phyloP scores from a whole-genome alignment of 371 early-diverging fungal genomes.

The Nosema muscidifuracis region DNA sequence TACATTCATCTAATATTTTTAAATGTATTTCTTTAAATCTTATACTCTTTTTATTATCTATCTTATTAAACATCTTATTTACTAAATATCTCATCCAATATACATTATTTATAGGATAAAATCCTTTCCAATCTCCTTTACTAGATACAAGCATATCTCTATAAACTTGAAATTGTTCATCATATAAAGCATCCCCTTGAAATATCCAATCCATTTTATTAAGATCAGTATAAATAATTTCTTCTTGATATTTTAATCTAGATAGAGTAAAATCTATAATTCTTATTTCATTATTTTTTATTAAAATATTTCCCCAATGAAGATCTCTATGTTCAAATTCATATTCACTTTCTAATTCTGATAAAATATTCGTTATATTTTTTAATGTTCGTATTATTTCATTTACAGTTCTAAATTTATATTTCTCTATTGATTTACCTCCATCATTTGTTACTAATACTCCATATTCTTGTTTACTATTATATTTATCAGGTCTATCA shows the following conservation, averaged over 20 bases:
- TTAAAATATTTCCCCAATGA: constrained; percentile 78
- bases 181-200: constrained; percentile 67
- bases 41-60: not conserved
- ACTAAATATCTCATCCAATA: constrained; percentile 51
- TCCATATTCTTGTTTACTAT: constrained; percentile 63
- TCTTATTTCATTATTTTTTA: constrained; percentile 35
- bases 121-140: constrained; percentile 64
- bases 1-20: not conserved
- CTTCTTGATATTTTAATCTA: constrained; percentile 25
- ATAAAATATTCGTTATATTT: constrained; percentile 66
- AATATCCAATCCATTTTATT: constrained; percentile 66
- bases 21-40: not conserved
- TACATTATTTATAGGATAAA: constrained; percentile 65
- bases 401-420: constrained; percentile 52
- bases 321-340: constrained; percentile 74
- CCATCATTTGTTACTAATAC: constrained; percentile 68
- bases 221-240: constrained; percentile 50
- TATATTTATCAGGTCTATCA: constrained; percentile 64
- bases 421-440: constrained; percentile 68
- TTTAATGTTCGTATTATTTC: constrained; percentile 66
- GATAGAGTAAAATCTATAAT: constrained; percentile 55
- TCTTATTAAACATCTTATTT: constrained; percentile 13
- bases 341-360: constrained; percentile 65
- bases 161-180: constrained; percentile 72
- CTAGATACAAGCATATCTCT: constrained; percentile 67